Conservation (phyloP, 148 eudicot genomes). For the Nyssa sinensis region DNA sequence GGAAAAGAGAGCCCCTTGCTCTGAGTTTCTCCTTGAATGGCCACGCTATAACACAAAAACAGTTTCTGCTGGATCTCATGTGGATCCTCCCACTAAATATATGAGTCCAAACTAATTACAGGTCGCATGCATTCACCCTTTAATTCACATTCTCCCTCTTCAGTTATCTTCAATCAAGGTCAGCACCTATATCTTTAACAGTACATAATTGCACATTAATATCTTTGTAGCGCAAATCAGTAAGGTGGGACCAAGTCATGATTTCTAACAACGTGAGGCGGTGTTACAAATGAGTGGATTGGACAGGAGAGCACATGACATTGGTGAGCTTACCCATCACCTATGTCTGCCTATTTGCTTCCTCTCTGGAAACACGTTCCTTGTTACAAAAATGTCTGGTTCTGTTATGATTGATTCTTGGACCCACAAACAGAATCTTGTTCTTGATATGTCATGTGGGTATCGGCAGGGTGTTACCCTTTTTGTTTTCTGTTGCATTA, state of each 20-base stretch:
- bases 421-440: conserved; percentile 18
- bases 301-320: not conserved
- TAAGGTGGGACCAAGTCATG: not conserved
- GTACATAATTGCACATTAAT: not conserved
- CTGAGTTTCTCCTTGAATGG: not conserved
- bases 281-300: not conserved
- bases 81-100: too few relatives aligned
- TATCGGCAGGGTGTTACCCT: conserved; percentile 19
- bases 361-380: conserved; percentile 25
- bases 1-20: not conserved
- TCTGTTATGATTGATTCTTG: conserved; percentile 19
- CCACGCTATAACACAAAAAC: not conserved
- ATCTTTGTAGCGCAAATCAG: conserved; percentile 1
- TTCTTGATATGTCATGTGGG: conserved; percentile 18
- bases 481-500: conserved; percentile 21
- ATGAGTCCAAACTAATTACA: not conserved
- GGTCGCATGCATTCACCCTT: not conserved
- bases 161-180: not conserved
- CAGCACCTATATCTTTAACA: not conserved
- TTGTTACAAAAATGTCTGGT: conserved; percentile 13
- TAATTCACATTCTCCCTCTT: not conserved
- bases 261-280: not conserved
- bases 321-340: conserved; percentile 14
- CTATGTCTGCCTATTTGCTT: conserved; percentile 19
- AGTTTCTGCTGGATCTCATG: too few relatives aligned